A percentile compares a stretch with the other conserved stretches of the same genome.
These are phyloP conservation scores for Megacollybia marginata DNA, from an alignment of 768 basidiomycete genomes.

Conservation along the genomic window DNA sequence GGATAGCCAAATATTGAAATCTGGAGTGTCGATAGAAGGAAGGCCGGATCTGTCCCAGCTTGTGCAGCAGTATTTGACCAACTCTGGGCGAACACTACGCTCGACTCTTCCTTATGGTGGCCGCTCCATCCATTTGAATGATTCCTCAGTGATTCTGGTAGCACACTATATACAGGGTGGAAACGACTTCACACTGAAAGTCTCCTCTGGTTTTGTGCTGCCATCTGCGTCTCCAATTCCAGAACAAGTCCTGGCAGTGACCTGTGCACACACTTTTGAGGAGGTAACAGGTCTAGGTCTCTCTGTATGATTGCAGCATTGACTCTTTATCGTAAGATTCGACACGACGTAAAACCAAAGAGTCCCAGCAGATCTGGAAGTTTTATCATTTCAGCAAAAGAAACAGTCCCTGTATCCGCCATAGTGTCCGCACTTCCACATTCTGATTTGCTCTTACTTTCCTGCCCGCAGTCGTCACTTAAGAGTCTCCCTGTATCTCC, in stretches of 20 bases:
- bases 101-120: no score
- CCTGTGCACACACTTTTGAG: slow-evolving; percentile 60
- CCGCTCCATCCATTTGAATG: no score
- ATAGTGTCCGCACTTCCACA: slow-evolving; percentile 52
- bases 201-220: slow-evolving; percentile 54
- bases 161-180: slow-evolving; percentile 41
- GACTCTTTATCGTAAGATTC: no score
- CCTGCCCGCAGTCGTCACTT: slow-evolving; percentile 17
- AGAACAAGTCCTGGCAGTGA: slow-evolving; percentile 33
- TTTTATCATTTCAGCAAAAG: slow-evolving; percentile 34
- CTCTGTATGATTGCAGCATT: no score
- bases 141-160: slow-evolving; percentile 29
- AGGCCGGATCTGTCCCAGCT: no score
- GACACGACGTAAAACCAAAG: no score
- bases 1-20: no score
- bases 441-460: slow-evolving; percentile 48
- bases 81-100: no score
- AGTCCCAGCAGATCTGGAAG: slow-evolving; percentile 22
- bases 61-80: no score
- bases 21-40: no score
- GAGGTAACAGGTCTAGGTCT: slow-evolving; percentile 31
- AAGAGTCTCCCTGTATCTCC: slow-evolving; percentile 53
- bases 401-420: slow-evolving; percentile 30
- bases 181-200: slow-evolving; percentile 33
- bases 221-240: slow-evolving; percentile 17